Conservation (phyloP, 2,329 filamentous ascomycete genomes). For the Dactylellina drechsleri region DNA sequence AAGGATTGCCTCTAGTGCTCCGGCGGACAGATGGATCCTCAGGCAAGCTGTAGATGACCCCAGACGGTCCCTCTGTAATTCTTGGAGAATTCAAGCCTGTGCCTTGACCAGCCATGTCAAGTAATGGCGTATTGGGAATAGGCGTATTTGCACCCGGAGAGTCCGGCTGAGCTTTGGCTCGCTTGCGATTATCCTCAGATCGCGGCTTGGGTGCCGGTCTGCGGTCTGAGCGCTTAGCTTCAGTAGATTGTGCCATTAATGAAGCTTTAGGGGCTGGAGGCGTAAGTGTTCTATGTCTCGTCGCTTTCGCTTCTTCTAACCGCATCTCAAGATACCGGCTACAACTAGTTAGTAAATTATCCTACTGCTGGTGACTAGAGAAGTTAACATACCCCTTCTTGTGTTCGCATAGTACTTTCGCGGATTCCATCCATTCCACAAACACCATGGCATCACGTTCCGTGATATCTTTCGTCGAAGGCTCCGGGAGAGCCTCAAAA, state of each 20-base stretch:
- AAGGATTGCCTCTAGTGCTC: constrained; percentile 4
- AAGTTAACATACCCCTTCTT: constrained; percentile 9
- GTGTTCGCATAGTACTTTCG: not conserved
- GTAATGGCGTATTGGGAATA: constrained; percentile 57
- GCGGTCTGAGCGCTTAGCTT: not conserved
- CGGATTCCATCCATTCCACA: constrained; percentile 5
- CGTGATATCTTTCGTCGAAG: not conserved
- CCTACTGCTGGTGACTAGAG: not conserved
- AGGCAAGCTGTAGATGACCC: not conserved
- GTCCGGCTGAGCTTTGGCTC: not conserved
- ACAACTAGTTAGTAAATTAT: not conserved
- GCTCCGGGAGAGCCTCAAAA: constrained; percentile 15
- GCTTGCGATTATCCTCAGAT: constrained; percentile 11
- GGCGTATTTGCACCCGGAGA: constrained; percentile 62
- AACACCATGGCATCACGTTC: constrained; percentile 19
- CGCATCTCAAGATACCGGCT: constrained; percentile 3
- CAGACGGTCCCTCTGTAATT: too few species aligned
- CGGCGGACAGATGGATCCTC: constrained; percentile 9
- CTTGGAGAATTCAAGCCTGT: not conserved
- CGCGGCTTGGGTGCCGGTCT: not conserved
- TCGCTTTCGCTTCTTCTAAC: not conserved
- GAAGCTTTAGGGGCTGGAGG: not conserved
- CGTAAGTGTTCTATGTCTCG: not conserved
- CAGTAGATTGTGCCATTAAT: not conserved
- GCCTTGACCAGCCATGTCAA: constrained; percentile 41